phyloP scores from a whole-genome alignment of 306 rosid species.

The Herpetospermum pedunculosum region DNA sequence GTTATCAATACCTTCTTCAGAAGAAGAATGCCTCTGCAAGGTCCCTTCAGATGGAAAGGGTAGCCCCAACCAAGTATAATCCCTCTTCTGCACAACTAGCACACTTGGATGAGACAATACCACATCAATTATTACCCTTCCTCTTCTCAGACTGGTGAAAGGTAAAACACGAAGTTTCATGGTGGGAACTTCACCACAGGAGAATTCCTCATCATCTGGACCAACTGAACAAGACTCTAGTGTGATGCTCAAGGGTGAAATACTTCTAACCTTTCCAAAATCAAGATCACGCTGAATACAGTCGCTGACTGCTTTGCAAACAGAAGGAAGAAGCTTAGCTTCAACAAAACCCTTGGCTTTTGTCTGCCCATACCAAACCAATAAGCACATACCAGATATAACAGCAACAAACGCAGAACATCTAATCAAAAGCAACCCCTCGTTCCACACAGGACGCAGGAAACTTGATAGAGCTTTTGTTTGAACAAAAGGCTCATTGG shows the following conservation, averaged over 20 bases:
- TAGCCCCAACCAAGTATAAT: slow-evolving; percentile 82
- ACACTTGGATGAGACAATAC: slow-evolving; percentile 57
- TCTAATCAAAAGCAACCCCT: slow-evolving; percentile 60
- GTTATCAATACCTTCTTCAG: slow-evolving; percentile 68
- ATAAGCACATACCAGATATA: slow-evolving; percentile 58
- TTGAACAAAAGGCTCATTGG: slow-evolving; percentile 36
- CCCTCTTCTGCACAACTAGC: slow-evolving; percentile 69
- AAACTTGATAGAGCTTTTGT: slow-evolving; percentile 38
- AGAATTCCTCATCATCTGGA: slow-evolving; percentile 67
- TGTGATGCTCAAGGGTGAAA: slow-evolving; percentile 78
- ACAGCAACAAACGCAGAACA: slow-evolving; percentile 54
- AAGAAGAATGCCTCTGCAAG: slow-evolving; percentile 30
- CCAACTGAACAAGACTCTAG: slow-evolving; percentile 76
- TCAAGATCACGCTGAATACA: slow-evolving; percentile 60
- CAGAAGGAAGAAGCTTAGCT: slow-evolving; percentile 56
- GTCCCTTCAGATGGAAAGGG: slow-evolving; percentile 37
- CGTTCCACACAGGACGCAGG: slow-evolving; percentile 46
- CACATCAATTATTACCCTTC: slow-evolving; percentile 80
- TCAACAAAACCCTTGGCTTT: slow-evolving; percentile 66
- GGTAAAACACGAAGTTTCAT: slow-evolving; percentile 62
- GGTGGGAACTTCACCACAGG: slow-evolving; percentile 72
- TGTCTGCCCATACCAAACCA: slow-evolving; percentile 67
- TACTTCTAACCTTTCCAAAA: slow-evolving; percentile 66
- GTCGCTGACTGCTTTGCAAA: slow-evolving; percentile 62
- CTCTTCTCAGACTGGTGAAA: slow-evolving; percentile 73